phyloP scores from a whole-genome alignment of 805 yeast species.

The Diddensiella caesifluorescens region DNA sequence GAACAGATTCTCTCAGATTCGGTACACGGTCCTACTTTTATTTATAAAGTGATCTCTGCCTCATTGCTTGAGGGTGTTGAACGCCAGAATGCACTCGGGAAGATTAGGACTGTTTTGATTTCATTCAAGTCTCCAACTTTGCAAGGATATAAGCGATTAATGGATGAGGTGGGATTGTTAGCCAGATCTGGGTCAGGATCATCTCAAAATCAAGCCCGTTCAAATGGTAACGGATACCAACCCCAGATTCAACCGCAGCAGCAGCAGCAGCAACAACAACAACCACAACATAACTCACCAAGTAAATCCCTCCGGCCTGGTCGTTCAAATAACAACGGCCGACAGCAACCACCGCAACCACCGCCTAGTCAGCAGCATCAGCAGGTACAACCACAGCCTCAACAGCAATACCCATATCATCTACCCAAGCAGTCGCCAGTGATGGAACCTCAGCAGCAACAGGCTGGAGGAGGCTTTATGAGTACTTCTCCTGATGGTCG shows the following conservation, averaged over 20 bases:
- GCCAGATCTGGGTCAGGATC: constrained; percentile 9
- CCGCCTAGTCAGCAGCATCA: constrained; percentile 8
- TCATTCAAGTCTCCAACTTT: constrained; percentile 48
- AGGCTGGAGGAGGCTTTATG: not conserved
- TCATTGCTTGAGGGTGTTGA: constrained; percentile 55
- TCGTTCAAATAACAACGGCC: constrained; percentile 5
- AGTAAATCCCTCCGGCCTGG: constrained; percentile 1
- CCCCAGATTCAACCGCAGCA: constrained; percentile 7
- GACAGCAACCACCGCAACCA: not conserved
- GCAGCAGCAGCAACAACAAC: constrained; percentile 8
- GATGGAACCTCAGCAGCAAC: not conserved
- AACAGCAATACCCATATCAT: not conserved
- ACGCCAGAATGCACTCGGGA: constrained; percentile 53
- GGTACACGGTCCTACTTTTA: constrained; percentile 66
- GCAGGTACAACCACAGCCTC: constrained; percentile 6
- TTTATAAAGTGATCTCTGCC: constrained; percentile 72
- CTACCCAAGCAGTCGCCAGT: not conserved
- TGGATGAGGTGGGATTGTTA: constrained; percentile 83
- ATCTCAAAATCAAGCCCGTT: constrained; percentile 8
- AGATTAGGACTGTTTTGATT: constrained; percentile 57
- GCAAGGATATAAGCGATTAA: constrained; percentile 76
- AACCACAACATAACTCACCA: not conserved
- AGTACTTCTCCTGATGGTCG: constrained; percentile 2
- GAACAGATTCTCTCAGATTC: constrained; percentile 60
- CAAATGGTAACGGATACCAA: not conserved